These are phyloP conservation scores for Eremothecium gossypii DNA, from an alignment of 1,139 yeast genomes.

Conservation along the genomic window DNA sequence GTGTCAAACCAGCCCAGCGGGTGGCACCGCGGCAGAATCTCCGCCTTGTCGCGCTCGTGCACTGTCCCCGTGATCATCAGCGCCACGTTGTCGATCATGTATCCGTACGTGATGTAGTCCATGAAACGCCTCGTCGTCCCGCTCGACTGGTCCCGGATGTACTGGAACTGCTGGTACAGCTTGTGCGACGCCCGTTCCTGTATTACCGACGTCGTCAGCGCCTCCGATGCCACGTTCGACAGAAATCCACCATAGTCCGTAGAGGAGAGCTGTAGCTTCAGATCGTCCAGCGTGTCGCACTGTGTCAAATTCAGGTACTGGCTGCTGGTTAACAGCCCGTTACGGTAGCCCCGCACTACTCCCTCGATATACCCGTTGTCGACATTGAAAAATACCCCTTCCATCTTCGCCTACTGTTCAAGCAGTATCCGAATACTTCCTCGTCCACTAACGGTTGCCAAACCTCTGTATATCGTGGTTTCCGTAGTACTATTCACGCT, in stretches of 20 bases:
- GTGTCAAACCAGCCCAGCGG: conserved; percentile 99
- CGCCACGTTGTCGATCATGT: conserved; percentile 97
- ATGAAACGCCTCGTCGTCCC: conserved; percentile 73
- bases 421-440: too few species aligned
- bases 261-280: conserved; percentile 85
- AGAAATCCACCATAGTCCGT: conserved; percentile 93
- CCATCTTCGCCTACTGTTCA: conserved; percentile 40
- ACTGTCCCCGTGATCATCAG: conserved; percentile 94
- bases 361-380: conserved; percentile 90
- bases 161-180: conserved; percentile 75
- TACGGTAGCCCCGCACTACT: conserved; percentile 85
- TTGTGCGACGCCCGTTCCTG: conserved; percentile 71
- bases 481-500: too few species aligned
- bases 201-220: conserved; percentile 66
- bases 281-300: conserved; percentile 89
- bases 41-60: conserved; percentile 86
- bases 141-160: conserved; percentile 73
- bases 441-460: too few species aligned
- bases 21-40: conserved; percentile 81
- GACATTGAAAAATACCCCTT: conserved; percentile 78
- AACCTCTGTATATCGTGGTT: too few species aligned
- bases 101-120: conserved; percentile 89
- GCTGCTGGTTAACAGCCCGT: conserved; percentile 64
- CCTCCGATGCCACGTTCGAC: conserved; percentile 69
- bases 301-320: conserved; percentile 91